phyloP scores from a whole-genome alignment of 805 yeast species.

The Vanderwaltozyma polyspora region DNA sequence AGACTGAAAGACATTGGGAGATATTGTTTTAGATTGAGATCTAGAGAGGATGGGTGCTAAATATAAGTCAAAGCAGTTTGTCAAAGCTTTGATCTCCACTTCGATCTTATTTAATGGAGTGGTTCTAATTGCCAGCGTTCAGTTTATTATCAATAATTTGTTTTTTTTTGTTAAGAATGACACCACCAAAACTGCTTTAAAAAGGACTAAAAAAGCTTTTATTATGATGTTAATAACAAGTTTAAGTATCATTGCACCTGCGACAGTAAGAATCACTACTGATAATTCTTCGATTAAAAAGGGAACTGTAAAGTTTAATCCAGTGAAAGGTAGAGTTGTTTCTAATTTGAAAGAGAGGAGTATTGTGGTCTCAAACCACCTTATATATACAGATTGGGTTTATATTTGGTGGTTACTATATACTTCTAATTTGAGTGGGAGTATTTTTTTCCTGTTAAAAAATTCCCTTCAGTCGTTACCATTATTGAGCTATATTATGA shows the following conservation, averaged over 20 bases:
- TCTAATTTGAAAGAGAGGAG: slow-evolving; percentile 38
- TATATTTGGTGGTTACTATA: slow-evolving; percentile 79
- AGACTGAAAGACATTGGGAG: too few relatives aligned
- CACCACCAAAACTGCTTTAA: slow-evolving; percentile 31
- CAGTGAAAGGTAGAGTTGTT: slow-evolving; percentile 13
- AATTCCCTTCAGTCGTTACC: slow-evolving; percentile 64
- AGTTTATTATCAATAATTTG: too few relatives aligned
- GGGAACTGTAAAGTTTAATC: slow-evolving; percentile 22
- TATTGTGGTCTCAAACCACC: slow-evolving; percentile 75
- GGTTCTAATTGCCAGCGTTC: too few relatives aligned
- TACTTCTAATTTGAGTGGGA: slow-evolving; percentile 52
- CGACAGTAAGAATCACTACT: slow-evolving; percentile 40
- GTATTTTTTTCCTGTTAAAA: slow-evolving; percentile 64
- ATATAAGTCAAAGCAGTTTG: too few relatives aligned
- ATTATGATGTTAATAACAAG: slow-evolving; percentile 42
- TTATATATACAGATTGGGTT: slow-evolving; percentile 89
- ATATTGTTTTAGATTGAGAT: too few relatives aligned
- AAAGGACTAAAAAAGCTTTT: slow-evolving; percentile 50
- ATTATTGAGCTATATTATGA: slow-evolving; percentile 78
- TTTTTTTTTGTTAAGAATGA: neutral
- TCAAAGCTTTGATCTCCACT: too few relatives aligned
- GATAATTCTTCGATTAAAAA: slow-evolving; percentile 29
- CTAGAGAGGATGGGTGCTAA: too few relatives aligned
- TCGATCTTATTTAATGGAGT: too few relatives aligned
- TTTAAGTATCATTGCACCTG: slow-evolving; percentile 41